Evolutionary conservation across 352 stramenopile genomes (phyloP).

Genomic region (Saprolegnia diclina): DNA sequence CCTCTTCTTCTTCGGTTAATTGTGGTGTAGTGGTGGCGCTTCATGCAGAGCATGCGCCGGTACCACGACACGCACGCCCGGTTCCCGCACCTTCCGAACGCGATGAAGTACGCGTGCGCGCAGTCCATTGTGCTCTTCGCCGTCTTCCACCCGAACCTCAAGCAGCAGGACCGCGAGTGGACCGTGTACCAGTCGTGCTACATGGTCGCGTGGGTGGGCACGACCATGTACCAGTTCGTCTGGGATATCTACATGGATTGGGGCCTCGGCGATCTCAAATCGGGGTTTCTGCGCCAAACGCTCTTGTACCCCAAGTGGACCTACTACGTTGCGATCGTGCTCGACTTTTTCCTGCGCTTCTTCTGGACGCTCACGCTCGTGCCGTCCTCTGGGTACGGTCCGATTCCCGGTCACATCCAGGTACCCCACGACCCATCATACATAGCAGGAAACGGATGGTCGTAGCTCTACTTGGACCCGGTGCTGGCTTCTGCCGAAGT

Average conservation of each 20-base stretch:
- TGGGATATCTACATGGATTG: slow-evolving; percentile 87
- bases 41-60: slow-evolving; percentile 95
- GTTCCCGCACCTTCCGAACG: slow-evolving; percentile 94
- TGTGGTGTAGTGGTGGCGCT: slow-evolving; percentile 82
- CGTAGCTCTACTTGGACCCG: slow-evolving; percentile 60
- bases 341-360: slow-evolving; percentile 74
- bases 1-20: not conserved
- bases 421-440: not conserved
- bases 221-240: slow-evolving; percentile 72
- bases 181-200: slow-evolving; percentile 27
- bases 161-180: slow-evolving; percentile 20
- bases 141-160: slow-evolving; percentile 66
- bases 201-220: slow-evolving; percentile 28
- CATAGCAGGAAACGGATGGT: not conserved
- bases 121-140: slow-evolving; percentile 85
- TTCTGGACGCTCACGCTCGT: slow-evolving; percentile 79
- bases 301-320: slow-evolving; percentile 77
- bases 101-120: slow-evolving; percentile 91
- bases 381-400: slow-evolving; percentile 46
- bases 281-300: slow-evolving; percentile 62
- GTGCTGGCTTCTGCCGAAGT: slow-evolving; percentile 83
- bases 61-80: slow-evolving; percentile 93
- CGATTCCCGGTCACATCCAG: slow-evolving; percentile 35
- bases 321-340: slow-evolving; percentile 71
- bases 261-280: slow-evolving; percentile 66